Percentiles rank a stretch among this genome's conserved stretches.
Evolutionary conservation across 1,139 yeast species (phyloP).

Genomic region (Candida sojae): DNA sequence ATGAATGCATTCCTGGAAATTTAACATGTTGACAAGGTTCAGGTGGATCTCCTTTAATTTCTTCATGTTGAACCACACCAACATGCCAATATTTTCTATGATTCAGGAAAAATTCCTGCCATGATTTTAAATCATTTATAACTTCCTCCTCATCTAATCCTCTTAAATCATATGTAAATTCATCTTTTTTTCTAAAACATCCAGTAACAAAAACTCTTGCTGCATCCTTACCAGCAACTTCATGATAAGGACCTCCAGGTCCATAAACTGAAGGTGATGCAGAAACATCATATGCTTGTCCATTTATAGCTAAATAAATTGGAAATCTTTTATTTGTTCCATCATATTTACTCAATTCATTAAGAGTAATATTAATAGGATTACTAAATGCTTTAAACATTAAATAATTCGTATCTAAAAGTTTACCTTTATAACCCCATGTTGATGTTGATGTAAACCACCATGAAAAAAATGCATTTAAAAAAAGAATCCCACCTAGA

Average conservation of each 20-base stretch:
- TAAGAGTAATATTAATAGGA: slow-evolving; percentile 37
- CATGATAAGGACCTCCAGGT: slow-evolving; percentile 60
- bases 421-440: slow-evolving; percentile 58
- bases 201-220: slow-evolving; percentile 81
- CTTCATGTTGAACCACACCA: slow-evolving; percentile 52
- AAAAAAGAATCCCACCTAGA: slow-evolving; percentile 46
- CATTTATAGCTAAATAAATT: slow-evolving; percentile 65
- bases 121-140: slow-evolving; percentile 29
- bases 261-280: slow-evolving; percentile 59
- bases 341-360: slow-evolving; percentile 51
- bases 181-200: slow-evolving; percentile 59
- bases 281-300: slow-evolving; percentile 71
- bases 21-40: slow-evolving; percentile 37
- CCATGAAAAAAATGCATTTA: slow-evolving; percentile 53
- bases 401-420: slow-evolving; percentile 48
- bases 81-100: slow-evolving; percentile 63
- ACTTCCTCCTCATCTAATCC: slow-evolving; percentile 50
- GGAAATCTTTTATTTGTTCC: slow-evolving; percentile 57
- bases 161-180: slow-evolving; percentile 67
- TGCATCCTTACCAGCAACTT: slow-evolving; percentile 68
- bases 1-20: slow-evolving; percentile 27
- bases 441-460: slow-evolving; percentile 49
- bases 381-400: slow-evolving; percentile 23
- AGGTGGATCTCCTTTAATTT: slow-evolving; percentile 37
- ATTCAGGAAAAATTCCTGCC: slow-evolving; percentile 56